A percentile compares a stretch with the other conserved stretches of the same genome.
phyloP scores from a whole-genome alignment of 1,284 basidiomycete genomes.

The Ganoderma lingzhi region DNA sequence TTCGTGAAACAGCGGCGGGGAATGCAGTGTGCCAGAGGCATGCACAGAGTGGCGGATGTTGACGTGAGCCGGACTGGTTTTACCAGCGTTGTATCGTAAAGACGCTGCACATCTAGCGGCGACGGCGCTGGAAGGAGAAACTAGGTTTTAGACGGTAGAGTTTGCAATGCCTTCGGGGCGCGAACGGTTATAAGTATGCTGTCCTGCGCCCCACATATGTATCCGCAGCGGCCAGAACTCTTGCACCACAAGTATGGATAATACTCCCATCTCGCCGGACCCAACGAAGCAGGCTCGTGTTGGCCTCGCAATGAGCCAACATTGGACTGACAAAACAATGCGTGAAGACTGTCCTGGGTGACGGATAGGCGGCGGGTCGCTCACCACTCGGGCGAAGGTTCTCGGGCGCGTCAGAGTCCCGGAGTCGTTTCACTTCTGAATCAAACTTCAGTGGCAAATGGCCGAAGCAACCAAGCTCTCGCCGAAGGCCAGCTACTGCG shows the following conservation, averaged over 20 bases:
- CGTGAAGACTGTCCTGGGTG: background rate
- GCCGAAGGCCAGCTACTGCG: background rate
- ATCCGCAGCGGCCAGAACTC: background rate
- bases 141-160: background rate
- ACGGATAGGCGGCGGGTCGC: background rate
- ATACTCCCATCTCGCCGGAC: background rate
- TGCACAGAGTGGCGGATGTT: background rate
- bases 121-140: background rate
- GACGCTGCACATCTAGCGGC: background rate
- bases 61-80: background rate
- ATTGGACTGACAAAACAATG: background rate
- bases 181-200: background rate
- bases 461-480: background rate
- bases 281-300: background rate
- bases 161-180: background rate
- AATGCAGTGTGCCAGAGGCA: background rate
- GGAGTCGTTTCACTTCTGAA: background rate
- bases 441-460: background rate
- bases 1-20: background rate
- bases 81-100: background rate
- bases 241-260: background rate
- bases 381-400: background rate
- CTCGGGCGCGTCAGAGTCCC: background rate
- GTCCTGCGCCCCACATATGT: background rate
- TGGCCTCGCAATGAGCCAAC: background rate